phyloP scores from a whole-genome alignment of 2,329 filamentous ascomycete species.

The Cladosporium sp. region DNA sequence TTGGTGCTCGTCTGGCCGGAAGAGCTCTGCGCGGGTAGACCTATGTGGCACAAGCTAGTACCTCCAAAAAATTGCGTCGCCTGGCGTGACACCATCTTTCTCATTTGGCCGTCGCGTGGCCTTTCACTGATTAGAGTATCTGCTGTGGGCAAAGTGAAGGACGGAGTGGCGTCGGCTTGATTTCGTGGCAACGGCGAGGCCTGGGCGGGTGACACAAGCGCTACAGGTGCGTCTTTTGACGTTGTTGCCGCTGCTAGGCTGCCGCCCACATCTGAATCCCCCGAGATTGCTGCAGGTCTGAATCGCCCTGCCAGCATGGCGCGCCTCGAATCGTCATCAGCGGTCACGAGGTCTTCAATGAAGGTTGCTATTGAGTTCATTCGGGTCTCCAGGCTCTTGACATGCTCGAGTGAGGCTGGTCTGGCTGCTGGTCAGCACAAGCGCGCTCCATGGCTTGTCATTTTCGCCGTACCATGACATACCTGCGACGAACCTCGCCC shows the following conservation, averaged over 20 bases:
- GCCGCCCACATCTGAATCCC: no score
- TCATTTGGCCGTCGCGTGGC: slow-evolving; percentile 1
- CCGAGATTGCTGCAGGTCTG: no score
- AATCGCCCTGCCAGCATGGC: no score
- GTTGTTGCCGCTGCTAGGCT: no score
- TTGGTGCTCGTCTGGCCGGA: no score
- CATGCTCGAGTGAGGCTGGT: background rate
- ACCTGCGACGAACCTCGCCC: background rate
- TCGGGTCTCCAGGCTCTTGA: background rate
- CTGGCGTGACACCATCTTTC: slow-evolving; percentile 3
- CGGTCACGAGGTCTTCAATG: background rate
- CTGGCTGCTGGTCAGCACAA: background rate
- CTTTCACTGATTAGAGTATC: background rate
- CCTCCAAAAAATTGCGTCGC: slow-evolving; percentile 2
- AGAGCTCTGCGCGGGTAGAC: background rate
- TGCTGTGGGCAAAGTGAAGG: background rate
- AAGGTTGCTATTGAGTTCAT: background rate
- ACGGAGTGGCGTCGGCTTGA: no score
- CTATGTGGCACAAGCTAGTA: background rate
- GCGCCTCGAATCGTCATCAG: no score
- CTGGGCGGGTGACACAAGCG: no score
- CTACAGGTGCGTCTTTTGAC: no score
- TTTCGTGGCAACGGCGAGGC: no score
- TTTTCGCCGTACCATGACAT: background rate
- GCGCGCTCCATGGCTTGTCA: no score